Conservation (phyloP, 2,329 filamentous ascomycete species). For the Hypoxylon sp. region DNA sequence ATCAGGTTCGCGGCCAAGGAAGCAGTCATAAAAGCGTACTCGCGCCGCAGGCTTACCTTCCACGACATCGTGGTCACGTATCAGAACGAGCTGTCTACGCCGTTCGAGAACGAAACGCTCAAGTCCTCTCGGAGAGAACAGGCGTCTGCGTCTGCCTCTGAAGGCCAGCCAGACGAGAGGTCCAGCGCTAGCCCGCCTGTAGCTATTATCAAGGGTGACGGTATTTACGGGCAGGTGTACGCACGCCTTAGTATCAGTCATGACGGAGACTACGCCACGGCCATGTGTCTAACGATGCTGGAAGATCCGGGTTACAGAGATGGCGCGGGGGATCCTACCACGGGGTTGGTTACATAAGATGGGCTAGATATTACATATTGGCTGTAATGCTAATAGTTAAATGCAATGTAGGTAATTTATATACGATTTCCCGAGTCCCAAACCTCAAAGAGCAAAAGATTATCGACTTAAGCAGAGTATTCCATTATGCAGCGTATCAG, state of each 20-base stretch:
- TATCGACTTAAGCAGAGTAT: no score
- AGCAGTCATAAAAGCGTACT: slow-evolving; percentile 78
- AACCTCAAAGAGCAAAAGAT: no score
- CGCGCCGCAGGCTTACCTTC: slow-evolving; percentile 68
- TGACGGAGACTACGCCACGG: slow-evolving; percentile 84
- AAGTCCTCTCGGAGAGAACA: not conserved
- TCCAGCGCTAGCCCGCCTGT: slow-evolving; percentile 55
- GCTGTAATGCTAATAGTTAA: no score
- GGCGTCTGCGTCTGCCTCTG: not conserved
- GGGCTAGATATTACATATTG: no score
- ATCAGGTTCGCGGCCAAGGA: slow-evolving; percentile 78
- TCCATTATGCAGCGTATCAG: no score
- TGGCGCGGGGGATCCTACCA: no score
- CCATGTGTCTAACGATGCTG: slow-evolving; percentile 68
- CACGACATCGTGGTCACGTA: slow-evolving; percentile 66
- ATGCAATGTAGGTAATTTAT: no score
- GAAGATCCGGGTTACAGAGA: slow-evolving; percentile 10
- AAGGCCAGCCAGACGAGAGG: slow-evolving; percentile 24
- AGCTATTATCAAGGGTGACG: slow-evolving; percentile 55
- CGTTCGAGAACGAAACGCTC: slow-evolving; percentile 7
- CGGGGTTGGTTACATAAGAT: no score
- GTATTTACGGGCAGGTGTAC: slow-evolving; percentile 57
- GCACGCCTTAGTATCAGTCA: slow-evolving; percentile 87
- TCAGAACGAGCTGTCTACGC: slow-evolving; percentile 11
- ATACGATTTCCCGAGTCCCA: no score